Evolutionary conservation across 2,329 filamentous ascomycete genomes (phyloP), one percentile per base, ranked within the genome.

Genomic region (Colletotrichum lentis): DNA sequence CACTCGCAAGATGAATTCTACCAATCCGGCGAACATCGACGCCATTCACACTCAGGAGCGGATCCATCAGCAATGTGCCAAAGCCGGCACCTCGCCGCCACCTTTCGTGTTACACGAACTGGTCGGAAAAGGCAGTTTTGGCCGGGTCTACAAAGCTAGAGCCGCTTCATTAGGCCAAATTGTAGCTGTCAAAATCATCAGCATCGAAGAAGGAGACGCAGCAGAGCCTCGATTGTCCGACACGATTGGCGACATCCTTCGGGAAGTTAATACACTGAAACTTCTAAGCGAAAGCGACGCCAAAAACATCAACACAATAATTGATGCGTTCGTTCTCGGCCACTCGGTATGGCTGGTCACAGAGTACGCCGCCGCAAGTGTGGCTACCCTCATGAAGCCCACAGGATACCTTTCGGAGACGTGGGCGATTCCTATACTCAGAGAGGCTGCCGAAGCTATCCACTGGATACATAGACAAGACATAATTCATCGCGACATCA

Each of bases 341-440:
- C 89, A 91, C 72, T 88, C 92, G 68, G 90, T 96, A 80, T 96
- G 93, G 93, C 92, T 96, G 82, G 88, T 96, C 64, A 94, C 91
- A 67, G 92, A 96, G 79, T 94, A 94, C 77, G 91, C 91, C 5
- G 93, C 93, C 70, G 93, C 93, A 56, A 95, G 92, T 76, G 90
- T 96, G 76, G 90, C 86, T 71, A 94, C 85, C 69, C 85, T 86
- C 67, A 90, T 90, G 88, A 87, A 86, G 75, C 88, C 89, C n/a
- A 90, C 87, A 1, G 82, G 86, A 86, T 1, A 88, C 89, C 2
- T 78, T 91, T n/a, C 85, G 87, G 89, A 91, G 80, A 90, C 88
- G 76, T 91, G 86, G 85, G 90, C 91, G 64, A 86, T 90, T 16
- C 86, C 89, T 3, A 90, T 91, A 68, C 74, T 91, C 67, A 83